Evolutionary conservation across 2,329 filamentous ascomycete species (phyloP), one percentile per base, ranked within the genome.

Genomic region (Paracorniculantispora psalliotae): DNA sequence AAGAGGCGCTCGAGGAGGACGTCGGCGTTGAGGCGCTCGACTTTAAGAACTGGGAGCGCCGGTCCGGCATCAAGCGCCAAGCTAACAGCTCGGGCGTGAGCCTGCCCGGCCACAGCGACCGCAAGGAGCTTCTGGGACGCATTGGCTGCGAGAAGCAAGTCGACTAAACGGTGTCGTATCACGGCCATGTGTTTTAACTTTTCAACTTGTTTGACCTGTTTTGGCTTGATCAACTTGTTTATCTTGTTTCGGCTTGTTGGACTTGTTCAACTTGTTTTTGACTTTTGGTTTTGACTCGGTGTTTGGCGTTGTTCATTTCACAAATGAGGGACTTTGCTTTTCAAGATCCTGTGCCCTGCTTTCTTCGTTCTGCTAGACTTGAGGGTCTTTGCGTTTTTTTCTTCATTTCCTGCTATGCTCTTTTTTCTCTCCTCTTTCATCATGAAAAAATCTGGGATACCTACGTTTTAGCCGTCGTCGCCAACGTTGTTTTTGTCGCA

Each of bases 141-240:
- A 94, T 94, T 68, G 90, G 90, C 51, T 94, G 90, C 71, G 89
- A 92, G 72, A 91, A 91, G 78, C 88, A 85, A 69, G 78, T 84
- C 58, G 81, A 85, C 21, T 75, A 67, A 67, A 52, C 37, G 39
- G 15, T n/a, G n/a, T n/a, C n/a, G n/a, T n/a, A n/a, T n/a, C n/a
- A n/a, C n/a, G n/a, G n/a, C n/a, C n/a, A n/a, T n/a, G n/a, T n/a
- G n/a, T n/a, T n/a, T n/a, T n/a, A n/a, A n/a, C n/a, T n/a, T n/a
- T n/a, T n/a, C n/a, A n/a, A n/a, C n/a, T n/a, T n/a, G n/a, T n/a
- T n/a, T n/a, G n/a, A n/a, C n/a, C n/a, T n/a, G n/a, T n/a, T n/a
- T n/a, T n/a, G n/a, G n/a, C n/a, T n/a, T n/a, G n/a, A n/a, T n/a
- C n/a, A n/a, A n/a, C n/a, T n/a, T n/a, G n/a, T n/a, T n/a, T n/a